Evolutionary conservation across 176 grass and related monocot species (phyloP), one percentile per base, ranked within the genome.

Genomic region (Cenchrus purpureus): DNA sequence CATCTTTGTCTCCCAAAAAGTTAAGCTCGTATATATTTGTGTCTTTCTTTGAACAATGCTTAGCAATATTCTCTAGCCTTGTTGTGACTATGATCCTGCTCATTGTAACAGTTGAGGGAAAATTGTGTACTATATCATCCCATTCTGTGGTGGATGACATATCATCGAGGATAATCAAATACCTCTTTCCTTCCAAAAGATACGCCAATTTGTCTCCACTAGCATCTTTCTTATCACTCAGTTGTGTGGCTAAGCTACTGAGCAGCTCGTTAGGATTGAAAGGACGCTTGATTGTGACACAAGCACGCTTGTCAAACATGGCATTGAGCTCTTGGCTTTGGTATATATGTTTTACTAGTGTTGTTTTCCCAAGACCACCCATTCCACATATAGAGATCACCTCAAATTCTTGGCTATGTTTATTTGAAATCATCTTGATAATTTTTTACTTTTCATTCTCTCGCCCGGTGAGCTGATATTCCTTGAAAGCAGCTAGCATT

Each of bases 51-150:
- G 49, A 76, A 29, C 80, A 73, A 45, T 31, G 10, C 1, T 17
- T 43, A 1, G 83, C 83, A 59, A 92, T n/a, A 5, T 2, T 15
- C 12, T 32, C 1, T 5, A 19, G 20, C 3, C 83, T 69, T 25
- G 90, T 89, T 4, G 83, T 92, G n/a, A 89, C 29, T 13, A 92
- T 32, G 19, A 89, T 70, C 50, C 79, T 16, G 4, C 79, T 76
- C 0, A 25, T 13, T 63, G 1, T 31, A 7, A 34, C 17, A 0
- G 28, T 0, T n/a, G 19, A 1, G 71, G 73, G 77, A 0, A 92
- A 88, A 4, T 8, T 3, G 0, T 7, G 6, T 15, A 63, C 62
- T 32, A 92, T 70, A 0, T 2, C 0, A 6, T 86, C 48, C 77
- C 85, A 86, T 51, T 86, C 85, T 34, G 1, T 1, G 34, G 34